These are phyloP conservation scores for Trichoderma sp. DNA, from an alignment of 2,329 filamentous ascomycete species.

Conservation along the genomic window DNA sequence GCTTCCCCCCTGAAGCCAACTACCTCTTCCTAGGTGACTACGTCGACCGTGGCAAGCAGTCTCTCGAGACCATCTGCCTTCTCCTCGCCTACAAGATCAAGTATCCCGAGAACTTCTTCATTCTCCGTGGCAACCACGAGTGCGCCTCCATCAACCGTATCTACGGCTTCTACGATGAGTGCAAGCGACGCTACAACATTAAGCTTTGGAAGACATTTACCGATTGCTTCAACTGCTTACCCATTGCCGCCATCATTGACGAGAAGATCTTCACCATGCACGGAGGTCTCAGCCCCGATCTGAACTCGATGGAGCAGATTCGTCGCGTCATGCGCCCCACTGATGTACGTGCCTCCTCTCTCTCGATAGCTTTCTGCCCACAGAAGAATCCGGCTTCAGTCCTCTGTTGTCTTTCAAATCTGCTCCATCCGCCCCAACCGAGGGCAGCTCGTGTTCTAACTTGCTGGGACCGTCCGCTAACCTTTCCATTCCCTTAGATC, in stretches of 20 bases:
- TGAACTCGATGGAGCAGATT: slow-evolving; percentile 99
- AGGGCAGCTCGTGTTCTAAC: not conserved
- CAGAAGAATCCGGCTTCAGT: not conserved
- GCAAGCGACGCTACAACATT: slow-evolving; percentile 98
- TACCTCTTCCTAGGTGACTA: slow-evolving; percentile 99
- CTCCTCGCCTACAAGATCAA: slow-evolving; percentile 99
- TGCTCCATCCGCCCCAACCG: not conserved
- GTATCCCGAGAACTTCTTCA: slow-evolving; percentile 99
- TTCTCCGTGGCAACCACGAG: slow-evolving; percentile 97
- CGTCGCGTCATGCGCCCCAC: slow-evolving; percentile 98
- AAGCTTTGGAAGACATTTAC: slow-evolving; percentile 99
- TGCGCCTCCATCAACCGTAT: slow-evolving; percentile 98
- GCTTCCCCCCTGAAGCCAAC: slow-evolving; percentile 97
- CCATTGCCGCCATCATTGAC: slow-evolving; percentile 97
- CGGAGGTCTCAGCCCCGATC: slow-evolving; percentile 90
- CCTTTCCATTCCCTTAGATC: slow-evolving; percentile 60
- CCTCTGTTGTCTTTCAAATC: not conserved
- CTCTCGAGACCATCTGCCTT: slow-evolving; percentile 95
- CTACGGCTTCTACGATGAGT: slow-evolving; percentile 99
- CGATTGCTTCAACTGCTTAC: slow-evolving; percentile 98
- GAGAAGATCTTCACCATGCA: slow-evolving; percentile 99
- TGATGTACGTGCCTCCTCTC: slow-evolving; percentile 68
- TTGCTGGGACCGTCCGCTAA: slow-evolving; percentile 18
- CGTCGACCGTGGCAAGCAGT: slow-evolving; percentile 98
- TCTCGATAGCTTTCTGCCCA: not conserved